Evolutionary conservation across 805 yeast genomes (phyloP), one percentile per base, ranked within the genome.

Genomic region (Wickerhamiella occidentalis): DNA sequence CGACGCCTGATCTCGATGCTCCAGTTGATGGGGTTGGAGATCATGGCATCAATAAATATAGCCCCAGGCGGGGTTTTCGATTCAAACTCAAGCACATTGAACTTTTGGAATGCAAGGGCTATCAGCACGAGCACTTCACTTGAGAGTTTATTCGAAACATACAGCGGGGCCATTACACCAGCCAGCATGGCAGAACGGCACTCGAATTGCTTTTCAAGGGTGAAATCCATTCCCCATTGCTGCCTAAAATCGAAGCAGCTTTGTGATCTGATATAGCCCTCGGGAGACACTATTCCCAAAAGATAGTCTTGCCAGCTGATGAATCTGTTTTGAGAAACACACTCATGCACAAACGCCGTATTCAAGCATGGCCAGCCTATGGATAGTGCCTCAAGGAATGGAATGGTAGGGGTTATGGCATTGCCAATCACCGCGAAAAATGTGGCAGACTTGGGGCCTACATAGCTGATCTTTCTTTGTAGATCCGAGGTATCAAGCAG

Each of bases 361-460:
- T 85, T 78, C 26, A 87, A 58, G 17, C 83, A 73, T 1, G 96
- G 96, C 95, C 95, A 86, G 2, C 90, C 88, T 40, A 86, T 60
- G 0, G 90, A 84, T 15, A 86, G 62, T 2, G 82, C 78, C 58
- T 85, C 92, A 8, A 87, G 61, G 60, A 82, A 87, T 58, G 86
- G 87, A 7, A 79, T 71, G 44, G 87, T 84, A 67, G 17, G 76
- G 69, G 47, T 4, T 15, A 45, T 33, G 12, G 33, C 25, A 22
- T 50, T 74, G 72, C 26, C 72, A 1, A 87, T 64, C 29, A 84
- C 67, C 1, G 88, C 88, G 1, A 74, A 85, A 64, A 86, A 84
- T 28, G 57, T 68, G 52, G 62, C 69, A 1, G 55, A 51, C 56
- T n/a, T 11, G 3, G 46, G 46, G 18, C 38, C 28, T 17, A n/a